Percentiles rank a stretch among this genome's conserved stretches.
These are phyloP conservation scores for Pseudogymnoascus sp. DNA, from an alignment of 2,329 filamentous ascomycete species.

Conservation along the genomic window DNA sequence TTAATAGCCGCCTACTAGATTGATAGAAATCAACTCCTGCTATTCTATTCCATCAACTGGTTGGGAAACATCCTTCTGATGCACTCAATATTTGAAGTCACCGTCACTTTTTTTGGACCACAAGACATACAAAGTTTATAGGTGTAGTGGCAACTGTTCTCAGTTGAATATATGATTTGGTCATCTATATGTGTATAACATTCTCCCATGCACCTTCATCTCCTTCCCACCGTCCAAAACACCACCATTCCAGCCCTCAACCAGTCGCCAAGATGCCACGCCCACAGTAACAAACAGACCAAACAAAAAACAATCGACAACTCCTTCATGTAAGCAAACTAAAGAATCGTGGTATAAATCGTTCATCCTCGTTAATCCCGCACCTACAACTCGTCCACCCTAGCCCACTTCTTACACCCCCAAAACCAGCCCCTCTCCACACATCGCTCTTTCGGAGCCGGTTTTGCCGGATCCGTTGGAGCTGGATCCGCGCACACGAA, in stretches of 20 bases:
- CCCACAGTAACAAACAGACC: background rate
- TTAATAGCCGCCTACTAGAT: background rate
- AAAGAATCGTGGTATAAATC: background rate
- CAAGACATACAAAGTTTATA: background rate
- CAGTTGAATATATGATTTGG: background rate
- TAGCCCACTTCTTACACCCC: slow-evolving; percentile 22
- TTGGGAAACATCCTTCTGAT: background rate
- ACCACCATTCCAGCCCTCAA: background rate
- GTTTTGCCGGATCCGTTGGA: slow-evolving; percentile 13
- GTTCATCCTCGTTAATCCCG: background rate
- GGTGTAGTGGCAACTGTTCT: background rate
- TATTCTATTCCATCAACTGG: background rate
- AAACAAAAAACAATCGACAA: background rate
- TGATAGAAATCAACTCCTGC: background rate
- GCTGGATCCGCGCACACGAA: slow-evolving; percentile 24
- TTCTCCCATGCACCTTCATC: background rate
- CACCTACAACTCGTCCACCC: background rate
- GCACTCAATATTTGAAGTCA: background rate
- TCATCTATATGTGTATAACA: slow-evolving; percentile 7
- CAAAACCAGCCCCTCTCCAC: slow-evolving; percentile 22
- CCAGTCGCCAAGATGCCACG: background rate
- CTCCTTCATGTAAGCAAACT: slow-evolving; percentile 4
- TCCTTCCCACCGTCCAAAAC: background rate
- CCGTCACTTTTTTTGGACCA: background rate
- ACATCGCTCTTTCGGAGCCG: slow-evolving; percentile 19